Base-by-base conservation (phyloP, 2,329 filamentous ascomycete genomes). In the Nothophoma quercina region DNA sequence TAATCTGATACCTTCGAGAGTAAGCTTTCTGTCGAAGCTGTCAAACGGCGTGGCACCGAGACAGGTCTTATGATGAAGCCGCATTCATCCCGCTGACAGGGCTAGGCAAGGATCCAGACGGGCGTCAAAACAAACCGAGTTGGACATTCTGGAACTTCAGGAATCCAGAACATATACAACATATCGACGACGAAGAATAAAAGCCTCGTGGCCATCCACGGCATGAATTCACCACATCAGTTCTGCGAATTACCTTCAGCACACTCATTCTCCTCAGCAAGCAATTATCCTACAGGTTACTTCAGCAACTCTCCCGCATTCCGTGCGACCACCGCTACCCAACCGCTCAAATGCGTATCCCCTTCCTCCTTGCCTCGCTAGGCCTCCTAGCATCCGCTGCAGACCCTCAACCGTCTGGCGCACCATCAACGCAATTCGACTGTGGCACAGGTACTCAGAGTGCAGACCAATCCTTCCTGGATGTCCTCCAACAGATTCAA, bases 391-490 rank as follows among this genome's bases (percentile, higher is more conserved):
- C 43, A 53, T 53, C 55, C 25, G 46, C 57, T 22, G 59, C 69
- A 34, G 56, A 52, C 39, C 39, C 39, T 33, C 51, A 59, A 21
- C 47, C 55, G 19, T 30, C 54, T 19, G 28, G 23, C 30, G 16
- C 43, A 28, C 28, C 49, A 15, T 63, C 64, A 58, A 68, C 69
- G 35, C 70, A 72, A 51, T 79, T 79, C 59, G 75, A 78, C 63
- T 80, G 78, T 62, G 75, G 74, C 49, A 76, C 75, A 39, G 60
- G 71, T 45, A 63, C 65, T 13, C 64, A 72, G 47, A 76, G 73
- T 26, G 71, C 73, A 5, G 59, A 68, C 5, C 64, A 77, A 16
- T 39, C 43, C 53, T 78, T 77, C 64, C 67, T 78, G 36, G 45
- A 70, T 12, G 73, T 73, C 12, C 64, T 78, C 54, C 54, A 67